These are phyloP conservation scores for Curvularia lunata DNA, from an alignment of 2,329 filamentous ascomycete genomes.

Conservation along the genomic window DNA sequence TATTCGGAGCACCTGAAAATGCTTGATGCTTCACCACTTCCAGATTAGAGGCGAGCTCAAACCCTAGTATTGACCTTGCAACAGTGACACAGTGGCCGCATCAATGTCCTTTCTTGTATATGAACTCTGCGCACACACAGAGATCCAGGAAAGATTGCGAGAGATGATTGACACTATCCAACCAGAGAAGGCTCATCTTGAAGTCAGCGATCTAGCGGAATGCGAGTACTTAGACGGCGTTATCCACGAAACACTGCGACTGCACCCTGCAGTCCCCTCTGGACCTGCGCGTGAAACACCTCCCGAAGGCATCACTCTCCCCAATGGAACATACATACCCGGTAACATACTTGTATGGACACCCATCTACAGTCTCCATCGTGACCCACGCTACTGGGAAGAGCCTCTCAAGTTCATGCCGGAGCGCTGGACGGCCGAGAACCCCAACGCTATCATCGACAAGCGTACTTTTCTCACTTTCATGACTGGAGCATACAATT, in stretches of 20 bases:
- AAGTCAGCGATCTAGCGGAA: slow-evolving; percentile 35
- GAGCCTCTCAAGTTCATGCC: slow-evolving; percentile 36
- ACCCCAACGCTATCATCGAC: slow-evolving; percentile 29
- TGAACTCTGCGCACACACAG: slow-evolving; percentile 37
- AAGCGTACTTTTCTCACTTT: slow-evolving; percentile 73
- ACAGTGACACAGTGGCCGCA: slow-evolving; percentile 40
- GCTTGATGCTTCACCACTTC: too few species aligned
- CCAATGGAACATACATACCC: slow-evolving; percentile 41
- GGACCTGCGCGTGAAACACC: slow-evolving; percentile 45
- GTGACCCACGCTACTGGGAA: slow-evolving; percentile 37
- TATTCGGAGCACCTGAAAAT: neutral
- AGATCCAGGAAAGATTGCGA: slow-evolving; percentile 32
- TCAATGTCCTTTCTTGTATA: slow-evolving; percentile 39
- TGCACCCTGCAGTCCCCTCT: slow-evolving; percentile 41
- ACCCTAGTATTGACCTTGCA: neutral
- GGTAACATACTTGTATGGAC: slow-evolving; percentile 39
- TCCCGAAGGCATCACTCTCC: slow-evolving; percentile 39
- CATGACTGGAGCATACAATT: slow-evolving; percentile 70
- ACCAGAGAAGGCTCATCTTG: slow-evolving; percentile 30
- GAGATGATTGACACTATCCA: slow-evolving; percentile 25
- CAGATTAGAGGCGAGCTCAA: neutral
- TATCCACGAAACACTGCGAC: slow-evolving; percentile 40
- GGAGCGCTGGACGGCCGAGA: slow-evolving; percentile 40
- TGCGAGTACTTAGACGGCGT: slow-evolving; percentile 40
- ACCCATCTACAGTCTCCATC: slow-evolving; percentile 40